These are phyloP conservation scores for Tetragonia tetragonoides DNA, from an alignment of 148 eudicot genomes.

Conservation along the genomic window DNA sequence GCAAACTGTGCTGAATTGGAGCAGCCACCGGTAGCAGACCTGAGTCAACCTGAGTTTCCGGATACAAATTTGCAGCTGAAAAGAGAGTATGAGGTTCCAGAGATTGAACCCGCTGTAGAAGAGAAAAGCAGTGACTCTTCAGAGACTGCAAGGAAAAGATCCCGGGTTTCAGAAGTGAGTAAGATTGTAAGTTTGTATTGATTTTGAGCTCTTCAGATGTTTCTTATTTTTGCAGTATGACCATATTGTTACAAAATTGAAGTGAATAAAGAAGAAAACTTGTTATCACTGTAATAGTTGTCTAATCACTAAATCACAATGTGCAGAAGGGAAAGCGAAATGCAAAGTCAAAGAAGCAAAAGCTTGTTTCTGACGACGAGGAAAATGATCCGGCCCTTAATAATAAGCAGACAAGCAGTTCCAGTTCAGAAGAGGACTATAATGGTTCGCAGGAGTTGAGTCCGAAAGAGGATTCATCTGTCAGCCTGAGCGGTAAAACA, in stretches of 20 bases:
- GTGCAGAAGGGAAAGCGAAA: slow-evolving; percentile 51
- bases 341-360: slow-evolving; percentile 46
- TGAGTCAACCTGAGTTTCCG: slow-evolving; percentile 8
- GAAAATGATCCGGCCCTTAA: slow-evolving; percentile 19
- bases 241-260: too few relatives aligned
- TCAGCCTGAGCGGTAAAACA: slow-evolving; percentile 41
- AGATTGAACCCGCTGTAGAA: slow-evolving; percentile 20
- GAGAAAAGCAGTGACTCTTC: slow-evolving; percentile 18
- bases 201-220: neutral
- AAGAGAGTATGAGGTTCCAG: slow-evolving; percentile 26
- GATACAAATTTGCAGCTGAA: slow-evolving; percentile 30
- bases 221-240: too few relatives aligned
- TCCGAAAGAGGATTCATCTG: slow-evolving; percentile 21
- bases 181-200: neutral
- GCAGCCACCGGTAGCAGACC: slow-evolving; percentile 14
- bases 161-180: slow-evolving; percentile 48
- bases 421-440: slow-evolving; percentile 43
- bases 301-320: neutral
- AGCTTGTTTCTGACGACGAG: slow-evolving; percentile 29
- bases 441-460: slow-evolving; percentile 40
- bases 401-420: slow-evolving; percentile 28
- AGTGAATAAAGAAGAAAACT: too few relatives aligned
- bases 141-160: slow-evolving; percentile 45
- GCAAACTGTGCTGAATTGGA: slow-evolving; percentile 16
- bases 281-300: neutral